Evolutionary conservation across 164 flowering plant genomes (phyloP), one percentile per base, ranked within the genome.

Genomic region (Litsea cubeba): DNA sequence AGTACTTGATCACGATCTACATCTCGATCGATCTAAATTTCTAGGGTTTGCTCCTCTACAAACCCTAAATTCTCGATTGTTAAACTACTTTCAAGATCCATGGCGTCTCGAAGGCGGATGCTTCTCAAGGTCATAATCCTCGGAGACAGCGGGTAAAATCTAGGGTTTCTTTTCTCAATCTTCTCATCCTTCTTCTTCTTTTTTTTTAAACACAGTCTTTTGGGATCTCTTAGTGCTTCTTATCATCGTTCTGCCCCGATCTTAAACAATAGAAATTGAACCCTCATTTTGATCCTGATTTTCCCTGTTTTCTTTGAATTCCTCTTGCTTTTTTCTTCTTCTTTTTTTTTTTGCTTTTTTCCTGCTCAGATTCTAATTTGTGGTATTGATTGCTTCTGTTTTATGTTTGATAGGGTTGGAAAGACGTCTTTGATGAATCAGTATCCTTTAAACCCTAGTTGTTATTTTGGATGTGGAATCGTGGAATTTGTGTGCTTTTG

Each of bases 371-470:
- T 24, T 66, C 69, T 65, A 50, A 25, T 26, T 23, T 24, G 5
- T 24, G 46, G 51, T 12, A 51, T 40, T 65, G 62, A 50, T 65
- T 15, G 35, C 28, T 62, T 65, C 18, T 69, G 17, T 40, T 72
- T 70, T 40, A 25, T 49, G 22, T 74, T 73, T 80, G 69, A 57
- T 83, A 90, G 95, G 85, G 95, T 90, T 25, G 95, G 95, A 68
- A 90, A 90, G 88, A 90, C 95, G n/a, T 90, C 95, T 75, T 79
- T 90, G 77, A 90, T 90, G 95, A 90, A 90, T 79, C 95, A 90
- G 95, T 90, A 90, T 78, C 81, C 84, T 81, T 81, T 77, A 1
- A 23, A 69, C 70, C 49, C 75, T 20, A 23, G 5, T 77, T 1
- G n/a, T n/a, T 68, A 25, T 67, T 18, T 40, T 40, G 11, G 60